Evolutionary conservation across 2,329 filamentous ascomycete species (phyloP).

Genomic region (Fusarium torreyae): DNA sequence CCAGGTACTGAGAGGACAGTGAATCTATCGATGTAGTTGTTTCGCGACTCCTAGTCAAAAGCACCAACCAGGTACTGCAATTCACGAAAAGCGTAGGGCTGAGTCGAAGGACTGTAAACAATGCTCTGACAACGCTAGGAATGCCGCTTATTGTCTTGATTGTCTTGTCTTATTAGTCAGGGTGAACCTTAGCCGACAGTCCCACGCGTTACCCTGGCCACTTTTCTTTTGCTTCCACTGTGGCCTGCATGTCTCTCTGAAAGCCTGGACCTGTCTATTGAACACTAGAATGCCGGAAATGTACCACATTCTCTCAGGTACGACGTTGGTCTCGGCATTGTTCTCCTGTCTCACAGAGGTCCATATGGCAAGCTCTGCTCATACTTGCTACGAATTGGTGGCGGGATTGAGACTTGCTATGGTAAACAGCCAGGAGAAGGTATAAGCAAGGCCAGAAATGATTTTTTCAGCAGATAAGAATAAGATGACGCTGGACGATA

Average conservation of each 20-base stretch:
- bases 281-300: not conserved
- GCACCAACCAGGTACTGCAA: slow-evolving; percentile 10
- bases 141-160: slow-evolving; percentile 15
- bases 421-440: not conserved
- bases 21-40: not conserved
- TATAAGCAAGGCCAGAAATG: not conserved
- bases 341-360: not conserved
- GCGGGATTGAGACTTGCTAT: not conserved
- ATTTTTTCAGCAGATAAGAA: slow-evolving; percentile 16
- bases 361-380: not conserved
- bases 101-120: slow-evolving; percentile 6
- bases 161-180: slow-evolving; percentile 12
- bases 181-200: slow-evolving; percentile 1
- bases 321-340: not conserved
- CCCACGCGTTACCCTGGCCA: slow-evolving; percentile 8
- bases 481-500: not conserved
- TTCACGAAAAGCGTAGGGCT: slow-evolving; percentile 25
- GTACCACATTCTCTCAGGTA: not conserved
- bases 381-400: not conserved
- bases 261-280: slow-evolving; percentile 1
- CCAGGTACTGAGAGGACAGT: not conserved
- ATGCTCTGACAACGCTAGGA: slow-evolving; percentile 16
- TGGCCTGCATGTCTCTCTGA: slow-evolving; percentile 5
- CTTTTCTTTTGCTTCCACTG: slow-evolving; percentile 12
- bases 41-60: slow-evolving; percentile 3